These are phyloP conservation scores for Diospyros kaki DNA, from an alignment of 148 eudicot species.

Conservation along the genomic window DNA sequence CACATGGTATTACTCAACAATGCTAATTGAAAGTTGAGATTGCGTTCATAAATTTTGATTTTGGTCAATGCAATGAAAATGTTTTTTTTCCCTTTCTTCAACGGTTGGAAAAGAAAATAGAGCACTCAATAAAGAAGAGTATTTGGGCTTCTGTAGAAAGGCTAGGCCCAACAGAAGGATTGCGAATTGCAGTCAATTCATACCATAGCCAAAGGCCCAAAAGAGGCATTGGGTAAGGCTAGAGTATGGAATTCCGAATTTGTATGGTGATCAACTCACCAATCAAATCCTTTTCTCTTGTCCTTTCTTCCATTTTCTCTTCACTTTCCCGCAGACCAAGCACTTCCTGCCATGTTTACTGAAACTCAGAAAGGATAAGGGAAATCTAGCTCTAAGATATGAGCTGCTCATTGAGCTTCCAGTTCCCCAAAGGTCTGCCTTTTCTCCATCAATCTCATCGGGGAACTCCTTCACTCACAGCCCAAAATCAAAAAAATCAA, in stretches of 20 bases:
- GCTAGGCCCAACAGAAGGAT: too few species aligned
- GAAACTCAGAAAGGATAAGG: constrained; percentile 24
- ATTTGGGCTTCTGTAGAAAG: too few species aligned
- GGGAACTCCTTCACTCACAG: constrained; percentile 20
- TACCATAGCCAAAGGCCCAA: too few species aligned
- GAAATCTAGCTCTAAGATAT: constrained; percentile 23
- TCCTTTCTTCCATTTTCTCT: not conserved
- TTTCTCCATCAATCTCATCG: constrained; percentile 30
- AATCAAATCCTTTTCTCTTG: not conserved
- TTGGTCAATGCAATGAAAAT: too few species aligned
- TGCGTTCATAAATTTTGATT: too few species aligned
- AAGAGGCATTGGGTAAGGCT: too few species aligned
- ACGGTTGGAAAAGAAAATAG: too few species aligned
- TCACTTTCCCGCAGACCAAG: not conserved
- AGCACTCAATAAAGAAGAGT: too few species aligned
- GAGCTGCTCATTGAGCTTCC: constrained; percentile 50
- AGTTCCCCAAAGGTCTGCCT: constrained; percentile 63
- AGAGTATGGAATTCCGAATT: not conserved
- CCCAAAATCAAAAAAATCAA: constrained; percentile 12
- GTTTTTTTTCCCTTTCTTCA: too few species aligned
- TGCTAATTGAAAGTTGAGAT: too few species aligned
- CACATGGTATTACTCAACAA: too few species aligned
- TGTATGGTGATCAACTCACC: not conserved
- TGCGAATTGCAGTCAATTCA: too few species aligned
- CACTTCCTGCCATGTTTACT: constrained; percentile 11